Percentiles rank a stretch among this genome's conserved stretches.
These are phyloP conservation scores for Collybia sordida DNA, from an alignment of 768 basidiomycete species.

Conservation along the genomic window DNA sequence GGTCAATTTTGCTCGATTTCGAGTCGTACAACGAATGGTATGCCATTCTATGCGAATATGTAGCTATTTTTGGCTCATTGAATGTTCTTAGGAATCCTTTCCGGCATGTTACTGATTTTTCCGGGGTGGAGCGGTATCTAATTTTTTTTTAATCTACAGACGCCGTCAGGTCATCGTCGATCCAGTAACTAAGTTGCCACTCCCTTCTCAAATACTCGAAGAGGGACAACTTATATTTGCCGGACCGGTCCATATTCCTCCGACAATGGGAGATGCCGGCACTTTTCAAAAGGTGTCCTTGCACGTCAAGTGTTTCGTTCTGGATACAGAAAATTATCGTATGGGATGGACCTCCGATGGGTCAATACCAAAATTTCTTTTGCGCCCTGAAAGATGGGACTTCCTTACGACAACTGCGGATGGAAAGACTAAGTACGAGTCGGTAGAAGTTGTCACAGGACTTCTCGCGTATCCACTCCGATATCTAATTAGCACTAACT, in stretches of 20 bases:
- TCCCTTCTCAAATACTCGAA: slow-evolving; percentile 47
- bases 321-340: slow-evolving; percentile 55
- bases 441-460: slow-evolving; percentile 61
- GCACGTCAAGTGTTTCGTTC: slow-evolving; percentile 42
- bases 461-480: slow-evolving; percentile 52
- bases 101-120: slow-evolving; percentile 40
- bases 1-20: slow-evolving; percentile 63
- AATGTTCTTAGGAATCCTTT: slow-evolving; percentile 59
- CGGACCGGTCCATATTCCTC: slow-evolving; percentile 56
- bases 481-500: slow-evolving; percentile 38
- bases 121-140: background rate
- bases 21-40: slow-evolving; percentile 63
- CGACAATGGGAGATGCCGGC: slow-evolving; percentile 46
- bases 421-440: slow-evolving; percentile 63
- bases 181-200: slow-evolving; percentile 29
- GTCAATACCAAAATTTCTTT: slow-evolving; percentile 41
- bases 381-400: slow-evolving; percentile 65
- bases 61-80: background rate
- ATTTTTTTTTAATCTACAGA: slow-evolving; percentile 24
- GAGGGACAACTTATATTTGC: slow-evolving; percentile 50
- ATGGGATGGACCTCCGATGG: slow-evolving; percentile 51
- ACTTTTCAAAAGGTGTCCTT: slow-evolving; percentile 36
- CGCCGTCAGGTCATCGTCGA: slow-evolving; percentile 49
- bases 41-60: background rate
- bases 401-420: slow-evolving; percentile 46